Evolutionary conservation across 139 green algal genomes (phyloP), one percentile per base, ranked within the genome.

Genomic region (Haematococcus lacustris): DNA sequence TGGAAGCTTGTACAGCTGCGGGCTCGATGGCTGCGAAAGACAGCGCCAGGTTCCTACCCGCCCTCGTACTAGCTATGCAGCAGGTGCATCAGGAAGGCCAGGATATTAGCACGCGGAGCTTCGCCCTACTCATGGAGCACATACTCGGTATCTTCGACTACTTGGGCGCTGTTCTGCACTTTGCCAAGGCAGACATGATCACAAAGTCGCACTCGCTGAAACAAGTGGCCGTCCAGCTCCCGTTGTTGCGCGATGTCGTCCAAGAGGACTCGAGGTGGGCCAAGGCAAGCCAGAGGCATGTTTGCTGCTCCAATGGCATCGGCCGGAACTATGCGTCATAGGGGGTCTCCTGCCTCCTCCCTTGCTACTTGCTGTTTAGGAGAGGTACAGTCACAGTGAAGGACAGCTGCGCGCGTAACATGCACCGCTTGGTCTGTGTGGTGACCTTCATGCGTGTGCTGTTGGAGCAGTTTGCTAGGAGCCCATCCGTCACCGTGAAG

Each of bases 401-500:
- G 71, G 71, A 77, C 51, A 83, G 75, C 66, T 80, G 79, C 50
- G 76, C 76, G 23, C 76, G 82, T 38, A 88, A 88, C 77, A 76
- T 88, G n/a, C 82, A 88, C 66, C 73, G 82, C 13, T 64, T 88
- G 9, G 75, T 68, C 38, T 53, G 61, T 50, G 79, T 82, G 9
- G 63, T 88, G 23, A 77, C 61, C 9, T 88, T 85, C 59, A 71
- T 85, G 50, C 68, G 65, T 1, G 73, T 81, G 5, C 51, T 88
- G 51, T 70, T 85, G 13, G 35, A 38, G 26, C 77, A 85, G 47
- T 71, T 88, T 61, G 21, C 71, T 23, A 41, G 66, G 3, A 71
- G 69, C 50, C 39, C 51, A 0, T 62, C n/a, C n/a, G 71, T 76
- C 35, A 72, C 68, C 23, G 66, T 85, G 6, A 83, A 78, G 69